Evolutionary conservation across 306 rosid species (phyloP).

Genomic region (Trifolium fragiferum): DNA sequence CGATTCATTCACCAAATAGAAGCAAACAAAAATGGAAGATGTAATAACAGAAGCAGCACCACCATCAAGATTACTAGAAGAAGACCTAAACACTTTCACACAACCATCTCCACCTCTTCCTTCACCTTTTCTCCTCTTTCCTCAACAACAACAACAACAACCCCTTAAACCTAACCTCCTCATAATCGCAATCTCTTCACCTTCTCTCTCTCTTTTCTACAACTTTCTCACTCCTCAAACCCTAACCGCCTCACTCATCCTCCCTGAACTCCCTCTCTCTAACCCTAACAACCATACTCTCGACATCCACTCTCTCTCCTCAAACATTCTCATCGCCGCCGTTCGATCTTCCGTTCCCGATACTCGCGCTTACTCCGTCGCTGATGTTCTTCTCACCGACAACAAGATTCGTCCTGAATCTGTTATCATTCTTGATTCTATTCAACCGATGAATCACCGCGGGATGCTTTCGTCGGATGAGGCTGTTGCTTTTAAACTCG

Average conservation of each 20-base stretch:
- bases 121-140: constrained; percentile 64
- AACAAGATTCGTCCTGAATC: constrained; percentile 50
- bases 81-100: constrained; percentile 81
- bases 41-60: constrained; percentile 81
- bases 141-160: constrained; percentile 39
- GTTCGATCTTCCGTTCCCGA: constrained; percentile 50
- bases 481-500: constrained; percentile 71
- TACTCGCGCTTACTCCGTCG: constrained; percentile 58
- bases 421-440: constrained; percentile 65
- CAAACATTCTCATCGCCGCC: constrained; percentile 49
- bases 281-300: constrained; percentile 50
- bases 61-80: constrained; percentile 78
- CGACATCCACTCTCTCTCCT: constrained; percentile 54
- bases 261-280: constrained; percentile 71
- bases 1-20: too few species aligned
- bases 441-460: constrained; percentile 56
- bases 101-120: constrained; percentile 67
- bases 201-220: constrained; percentile 68
- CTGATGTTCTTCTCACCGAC: constrained; percentile 51
- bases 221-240: constrained; percentile 38
- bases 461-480: constrained; percentile 64
- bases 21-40: constrained; percentile 64
- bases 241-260: constrained; percentile 67
- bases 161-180: constrained; percentile 76
- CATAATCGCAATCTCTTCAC: constrained; percentile 65